Percentiles rank a stretch among this genome's conserved stretches.
Conservation (phyloP, 192 early-diverging fungal species). For the Linnemannia schmuckeri region DNA sequence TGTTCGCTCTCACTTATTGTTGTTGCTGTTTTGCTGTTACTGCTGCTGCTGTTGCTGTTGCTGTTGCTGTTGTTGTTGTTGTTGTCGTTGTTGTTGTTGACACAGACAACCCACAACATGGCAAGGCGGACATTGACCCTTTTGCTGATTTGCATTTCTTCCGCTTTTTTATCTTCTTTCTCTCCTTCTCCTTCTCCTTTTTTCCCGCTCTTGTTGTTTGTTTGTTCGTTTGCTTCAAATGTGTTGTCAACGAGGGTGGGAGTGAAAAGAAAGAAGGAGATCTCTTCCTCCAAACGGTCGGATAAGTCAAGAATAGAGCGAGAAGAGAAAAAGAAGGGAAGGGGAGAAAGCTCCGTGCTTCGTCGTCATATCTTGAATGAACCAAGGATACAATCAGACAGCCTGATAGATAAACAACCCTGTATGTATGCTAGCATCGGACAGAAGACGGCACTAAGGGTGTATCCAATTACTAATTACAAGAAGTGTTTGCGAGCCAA, state of each 20-base stretch:
- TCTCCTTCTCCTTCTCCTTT: neutral
- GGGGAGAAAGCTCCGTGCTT: no score
- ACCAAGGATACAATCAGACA: no score
- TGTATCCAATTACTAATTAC: no score
- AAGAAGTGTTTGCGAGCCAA: neutral
- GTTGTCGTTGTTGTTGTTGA: neutral
- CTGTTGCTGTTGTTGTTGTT: neutral
- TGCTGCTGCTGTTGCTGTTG: neutral
- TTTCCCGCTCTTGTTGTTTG: neutral
- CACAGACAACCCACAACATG: neutral
- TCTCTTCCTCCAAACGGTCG: no score
- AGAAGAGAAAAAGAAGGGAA: no score
- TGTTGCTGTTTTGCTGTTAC: neutral
- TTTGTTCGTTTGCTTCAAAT: neutral
- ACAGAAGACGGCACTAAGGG: no score
- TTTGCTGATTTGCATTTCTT: neutral
- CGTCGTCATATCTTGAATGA: no score
- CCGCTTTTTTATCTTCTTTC: neutral
- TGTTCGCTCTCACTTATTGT: no score
- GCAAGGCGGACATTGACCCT: neutral
- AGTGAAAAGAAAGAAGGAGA: neutral
- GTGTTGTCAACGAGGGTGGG: neutral
- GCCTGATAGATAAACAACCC: no score
- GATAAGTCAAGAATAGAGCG: no score
- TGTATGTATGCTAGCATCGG: no score